Conservation (phyloP, 768 basidiomycete species). For the Boletus tylopilopsis region DNA sequence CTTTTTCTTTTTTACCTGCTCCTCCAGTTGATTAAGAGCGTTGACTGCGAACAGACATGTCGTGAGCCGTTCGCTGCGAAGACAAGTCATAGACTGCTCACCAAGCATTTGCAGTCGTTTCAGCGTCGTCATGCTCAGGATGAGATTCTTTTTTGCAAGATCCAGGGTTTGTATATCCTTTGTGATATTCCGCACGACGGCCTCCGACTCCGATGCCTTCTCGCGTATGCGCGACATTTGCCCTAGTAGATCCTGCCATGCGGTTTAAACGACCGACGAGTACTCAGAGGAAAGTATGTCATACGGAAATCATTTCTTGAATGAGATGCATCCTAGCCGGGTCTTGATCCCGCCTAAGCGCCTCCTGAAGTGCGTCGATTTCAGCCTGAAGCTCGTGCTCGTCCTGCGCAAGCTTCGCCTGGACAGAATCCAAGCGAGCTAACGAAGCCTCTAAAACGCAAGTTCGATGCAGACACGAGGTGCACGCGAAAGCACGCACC, state of each 20-base stretch:
- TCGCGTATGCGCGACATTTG: slow-evolving; percentile 97
- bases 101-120: slow-evolving; percentile 94
- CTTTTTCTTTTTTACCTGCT: slow-evolving; percentile 68
- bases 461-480: not conserved
- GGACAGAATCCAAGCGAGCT: slow-evolving; percentile 65
- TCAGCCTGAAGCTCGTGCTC: slow-evolving; percentile 69
- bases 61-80: not conserved
- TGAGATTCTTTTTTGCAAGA: slow-evolving; percentile 89
- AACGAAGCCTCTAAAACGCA: slow-evolving; percentile 64
- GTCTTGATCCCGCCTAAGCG: slow-evolving; percentile 76
- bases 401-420: slow-evolving; percentile 61
- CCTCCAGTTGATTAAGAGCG: slow-evolving; percentile 76
- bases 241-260: slow-evolving; percentile 75
- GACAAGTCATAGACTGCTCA: slow-evolving; percentile 34
- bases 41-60: slow-evolving; percentile 53
- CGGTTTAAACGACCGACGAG: slow-evolving; percentile 3
- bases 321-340: slow-evolving; percentile 86
- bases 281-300: slow-evolving; percentile 17
- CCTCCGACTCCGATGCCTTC: slow-evolving; percentile 96
- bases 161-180: slow-evolving; percentile 95
- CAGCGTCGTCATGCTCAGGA: slow-evolving; percentile 82
- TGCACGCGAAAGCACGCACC: slow-evolving; percentile 43
- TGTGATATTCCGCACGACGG: slow-evolving; percentile 92
- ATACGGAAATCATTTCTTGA: slow-evolving; percentile 93
- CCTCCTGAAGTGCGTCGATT: slow-evolving; percentile 61